Evolutionary conservation across 306 rosid genomes (phyloP).

Genomic region (Canavalia ensiformis): DNA sequence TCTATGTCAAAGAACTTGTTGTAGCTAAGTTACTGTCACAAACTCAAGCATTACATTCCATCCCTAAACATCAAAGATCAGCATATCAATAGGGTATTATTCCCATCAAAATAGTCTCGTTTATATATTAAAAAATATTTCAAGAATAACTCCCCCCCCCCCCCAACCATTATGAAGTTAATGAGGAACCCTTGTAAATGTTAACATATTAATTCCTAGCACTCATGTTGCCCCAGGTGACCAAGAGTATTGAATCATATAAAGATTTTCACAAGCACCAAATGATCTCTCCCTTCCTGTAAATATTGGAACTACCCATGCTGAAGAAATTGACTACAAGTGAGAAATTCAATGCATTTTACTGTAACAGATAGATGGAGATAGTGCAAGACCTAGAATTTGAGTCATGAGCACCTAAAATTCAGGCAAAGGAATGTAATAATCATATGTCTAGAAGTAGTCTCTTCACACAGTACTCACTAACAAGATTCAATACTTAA

Average conservation of each 20-base stretch:
- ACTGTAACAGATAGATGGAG: not conserved
- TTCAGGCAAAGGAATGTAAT: conserved; percentile 11
- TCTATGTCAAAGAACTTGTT: not conserved
- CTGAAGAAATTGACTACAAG: conserved; percentile 25
- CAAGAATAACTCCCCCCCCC: not conserved
- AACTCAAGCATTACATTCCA: conserved; percentile 11
- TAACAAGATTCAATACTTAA: not conserved
- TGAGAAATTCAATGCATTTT: conserved; percentile 13
- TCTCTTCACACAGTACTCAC: conserved; percentile 10
- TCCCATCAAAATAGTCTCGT: not conserved
- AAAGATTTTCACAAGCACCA: conserved; percentile 20
- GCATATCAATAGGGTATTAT: not conserved
- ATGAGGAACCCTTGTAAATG: not conserved
- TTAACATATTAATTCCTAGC: conserved; percentile 9
- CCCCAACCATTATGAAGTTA: not conserved
- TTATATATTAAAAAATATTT: not conserved
- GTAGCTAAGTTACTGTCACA: not conserved
- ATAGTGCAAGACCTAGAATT: conserved; percentile 22
- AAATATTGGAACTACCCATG: not conserved
- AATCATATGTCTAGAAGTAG: not conserved
- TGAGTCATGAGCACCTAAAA: not conserved
- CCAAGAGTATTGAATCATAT: conserved; percentile 25
- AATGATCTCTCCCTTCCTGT: conserved; percentile 14
- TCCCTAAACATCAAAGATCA: not conserved
- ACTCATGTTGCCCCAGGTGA: conserved; percentile 5